Evolutionary conservation across 495 filamentous ascomycete species (phyloP), one percentile per base, ranked within the genome.

Genomic region (Tetracladium marchalianum): DNA sequence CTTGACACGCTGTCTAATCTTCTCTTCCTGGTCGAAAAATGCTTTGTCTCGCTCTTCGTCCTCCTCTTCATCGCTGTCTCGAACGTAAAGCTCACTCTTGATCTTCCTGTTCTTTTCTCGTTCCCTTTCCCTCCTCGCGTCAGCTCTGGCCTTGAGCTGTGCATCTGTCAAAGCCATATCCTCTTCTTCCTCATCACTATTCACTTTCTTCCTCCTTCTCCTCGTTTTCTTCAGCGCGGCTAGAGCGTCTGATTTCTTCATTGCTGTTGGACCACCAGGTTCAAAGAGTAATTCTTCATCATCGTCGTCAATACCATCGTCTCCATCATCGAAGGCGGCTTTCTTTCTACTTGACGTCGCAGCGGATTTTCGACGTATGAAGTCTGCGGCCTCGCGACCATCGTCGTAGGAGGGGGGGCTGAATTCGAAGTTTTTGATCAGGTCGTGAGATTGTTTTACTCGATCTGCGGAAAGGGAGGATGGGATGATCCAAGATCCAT

Each of bases 61-160:
- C n/a, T 71, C 77, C 50, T 93, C 87, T 45, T 92, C 87, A 50
- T 87, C 85, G 59, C 80, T 85, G 32, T 78, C 76, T 50, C 81
- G 72, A 32, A 98, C 82, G 60, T 78, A 93, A 34, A 90, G 62
- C 15, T 78, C 77, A 58, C 83, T 89, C 71, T 95, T 96, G 61
- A 94, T 85, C 60, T 83, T 82, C 15, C 68, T 68, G 46, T 75
- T 69, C 59, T 85, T 82, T 44, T 80, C 81, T 16, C 75, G 63
- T 50, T 85, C 69, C 36, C 71, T 69, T 41, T 73, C 61, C 50
- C 76, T 75, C 31, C 61, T 62, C 41, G 64, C 71, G 35, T 63
- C 65, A 10, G 63, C 52, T 9, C 62, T 51, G 39, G 65, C 69
- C n/a, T 72, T 61, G 2, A 55, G 50, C 1, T 49, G 40, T 13